These are phyloP conservation scores for Penicillium sp. DNA, from an alignment of 2,329 filamentous ascomycete species.

Conservation along the genomic window DNA sequence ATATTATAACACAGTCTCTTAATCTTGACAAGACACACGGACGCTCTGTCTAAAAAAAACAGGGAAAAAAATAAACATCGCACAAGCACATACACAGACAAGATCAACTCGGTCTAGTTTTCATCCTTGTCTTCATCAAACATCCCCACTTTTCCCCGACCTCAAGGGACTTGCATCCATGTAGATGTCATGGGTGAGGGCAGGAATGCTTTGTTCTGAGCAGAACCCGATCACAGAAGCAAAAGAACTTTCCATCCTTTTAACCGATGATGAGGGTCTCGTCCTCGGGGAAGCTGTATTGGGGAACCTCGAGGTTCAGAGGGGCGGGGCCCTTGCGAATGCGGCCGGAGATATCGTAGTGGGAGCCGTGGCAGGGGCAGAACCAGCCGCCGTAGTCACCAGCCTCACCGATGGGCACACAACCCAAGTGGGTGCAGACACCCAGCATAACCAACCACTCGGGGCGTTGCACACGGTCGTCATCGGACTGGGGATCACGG, in stretches of 20 bases:
- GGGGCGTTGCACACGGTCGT: conserved; percentile 92
- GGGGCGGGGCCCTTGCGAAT: conserved; percentile 96
- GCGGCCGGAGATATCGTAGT: conserved; percentile 99
- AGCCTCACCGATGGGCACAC: conserved; percentile 97
- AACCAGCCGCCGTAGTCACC: conserved; percentile 99
- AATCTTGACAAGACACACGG: conserved; percentile 33
- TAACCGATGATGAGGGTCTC: conserved; percentile 90
- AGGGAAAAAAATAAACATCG: conserved; percentile 15
- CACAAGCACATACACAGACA: conserved; percentile 23
- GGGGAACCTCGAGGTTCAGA: conserved; percentile 91
- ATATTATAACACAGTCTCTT: conserved; percentile 37
- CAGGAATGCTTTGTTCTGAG: background rate
- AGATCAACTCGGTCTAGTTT: conserved; percentile 16
- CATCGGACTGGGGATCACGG: conserved; percentile 85
- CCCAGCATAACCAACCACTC: conserved; percentile 99
- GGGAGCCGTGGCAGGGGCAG: conserved; percentile 99
- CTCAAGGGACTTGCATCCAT: conserved; percentile 13
- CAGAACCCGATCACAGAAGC: conserved; percentile 6
- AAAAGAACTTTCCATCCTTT: conserved; percentile 24
- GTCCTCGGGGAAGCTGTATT: conserved; percentile 89
- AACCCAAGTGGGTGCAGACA: conserved; percentile 98
- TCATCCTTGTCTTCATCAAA: conserved; percentile 10
- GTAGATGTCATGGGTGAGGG: background rate
- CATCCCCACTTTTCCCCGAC: conserved; percentile 10
- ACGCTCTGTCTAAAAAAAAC: conserved; percentile 29